Conservation (phyloP, 495 filamentous ascomycete species). For the Podospora tetraspora region DNA sequence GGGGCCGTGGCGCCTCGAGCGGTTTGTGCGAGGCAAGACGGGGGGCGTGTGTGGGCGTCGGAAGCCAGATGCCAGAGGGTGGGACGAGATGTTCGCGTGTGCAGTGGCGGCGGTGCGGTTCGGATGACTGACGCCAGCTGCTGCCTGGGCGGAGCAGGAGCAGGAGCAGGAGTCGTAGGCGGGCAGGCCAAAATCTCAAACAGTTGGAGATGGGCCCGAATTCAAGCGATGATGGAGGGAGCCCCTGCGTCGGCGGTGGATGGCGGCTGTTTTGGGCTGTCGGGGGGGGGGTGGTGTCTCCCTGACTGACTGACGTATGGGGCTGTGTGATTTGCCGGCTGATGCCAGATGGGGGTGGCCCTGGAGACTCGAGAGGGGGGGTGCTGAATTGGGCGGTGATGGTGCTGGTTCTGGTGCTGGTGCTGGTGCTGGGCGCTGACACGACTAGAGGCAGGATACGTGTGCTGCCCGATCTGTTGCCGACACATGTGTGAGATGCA, state of each 20-base stretch:
- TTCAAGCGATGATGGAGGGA: conserved; percentile 14
- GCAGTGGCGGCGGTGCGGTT: neutral
- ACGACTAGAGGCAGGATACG: neutral
- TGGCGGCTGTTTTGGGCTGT: neutral
- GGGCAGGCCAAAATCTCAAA: conserved; percentile 22
- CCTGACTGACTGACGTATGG: neutral
- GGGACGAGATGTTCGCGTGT: neutral
- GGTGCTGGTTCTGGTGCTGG: neutral
- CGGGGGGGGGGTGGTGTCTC: neutral
- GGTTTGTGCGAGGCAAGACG: neutral
- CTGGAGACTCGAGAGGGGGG: neutral
- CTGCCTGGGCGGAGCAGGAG: conserved; percentile 10
- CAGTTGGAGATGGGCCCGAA: conserved; percentile 22
- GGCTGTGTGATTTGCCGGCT: neutral
- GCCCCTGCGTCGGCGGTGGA: conserved; percentile 14
- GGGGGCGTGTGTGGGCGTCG: neutral
- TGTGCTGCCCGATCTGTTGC: neutral
- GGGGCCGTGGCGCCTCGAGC: conserved; percentile 6
- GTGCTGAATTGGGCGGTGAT: neutral
- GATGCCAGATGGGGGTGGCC: neutral
- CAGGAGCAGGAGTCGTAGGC: conserved; percentile 8
- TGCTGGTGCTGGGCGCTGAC: neutral
- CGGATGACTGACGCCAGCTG: conserved; percentile 1
- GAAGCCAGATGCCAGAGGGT: neutral
- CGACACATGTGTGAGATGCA: neutral